Evolutionary conservation across 331 rosid species (phyloP).

Genomic region (Cucumis variabilis): DNA sequence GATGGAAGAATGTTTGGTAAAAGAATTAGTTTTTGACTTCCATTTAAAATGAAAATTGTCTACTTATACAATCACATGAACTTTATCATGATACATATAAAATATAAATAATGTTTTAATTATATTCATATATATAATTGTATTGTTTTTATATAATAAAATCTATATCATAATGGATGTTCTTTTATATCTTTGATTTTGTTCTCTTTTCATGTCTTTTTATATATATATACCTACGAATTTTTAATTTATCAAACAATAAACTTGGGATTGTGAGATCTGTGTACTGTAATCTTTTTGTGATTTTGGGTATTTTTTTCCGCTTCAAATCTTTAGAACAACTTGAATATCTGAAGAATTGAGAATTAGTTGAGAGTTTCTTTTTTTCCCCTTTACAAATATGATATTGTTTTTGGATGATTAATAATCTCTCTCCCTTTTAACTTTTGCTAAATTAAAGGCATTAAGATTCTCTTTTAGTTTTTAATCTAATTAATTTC

Average conservation of each 20-base stretch:
- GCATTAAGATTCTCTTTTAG: neutral
- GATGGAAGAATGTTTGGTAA: neutral
- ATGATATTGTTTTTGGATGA: neutral
- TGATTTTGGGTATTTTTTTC: neutral
- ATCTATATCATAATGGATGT: neutral
- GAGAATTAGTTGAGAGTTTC: neutral
- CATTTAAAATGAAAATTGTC: neutral
- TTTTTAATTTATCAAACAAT: neutral
- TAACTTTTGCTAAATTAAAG: neutral
- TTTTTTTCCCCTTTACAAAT: neutral
- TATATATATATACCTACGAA: neutral
- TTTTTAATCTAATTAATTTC: neutral
- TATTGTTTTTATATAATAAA: neutral
- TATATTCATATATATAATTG: neutral
- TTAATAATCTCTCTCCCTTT: neutral
- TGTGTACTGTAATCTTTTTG: neutral
- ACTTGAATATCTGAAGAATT: neutral
- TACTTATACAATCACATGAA: neutral
- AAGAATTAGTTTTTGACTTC: neutral
- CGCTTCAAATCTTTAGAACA: neutral
- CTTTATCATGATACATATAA: neutral
- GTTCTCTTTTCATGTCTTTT: neutral
- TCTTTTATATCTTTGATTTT: neutral
- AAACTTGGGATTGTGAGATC: neutral
- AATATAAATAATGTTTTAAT: neutral